Evolutionary conservation across 768 basidiomycete genomes (phyloP).

Genomic region (Coprinopsis sp.): DNA sequence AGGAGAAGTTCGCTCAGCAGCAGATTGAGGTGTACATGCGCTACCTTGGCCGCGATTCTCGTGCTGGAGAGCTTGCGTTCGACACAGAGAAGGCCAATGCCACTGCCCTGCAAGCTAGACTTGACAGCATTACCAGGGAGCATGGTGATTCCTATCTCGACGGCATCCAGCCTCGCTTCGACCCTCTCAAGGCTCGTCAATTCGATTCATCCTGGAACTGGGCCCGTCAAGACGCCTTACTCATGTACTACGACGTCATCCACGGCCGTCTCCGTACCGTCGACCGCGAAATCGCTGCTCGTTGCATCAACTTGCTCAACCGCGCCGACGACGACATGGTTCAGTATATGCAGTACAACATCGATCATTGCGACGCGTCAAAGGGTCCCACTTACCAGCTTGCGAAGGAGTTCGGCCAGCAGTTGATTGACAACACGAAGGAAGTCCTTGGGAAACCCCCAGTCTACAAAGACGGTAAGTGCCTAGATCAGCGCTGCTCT

Average conservation of each 20-base stretch:
- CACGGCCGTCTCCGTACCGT: conserved; percentile 91
- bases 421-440: conserved; percentile 89
- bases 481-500: neutral
- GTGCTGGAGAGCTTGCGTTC: conserved; percentile 85
- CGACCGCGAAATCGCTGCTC: conserved; percentile 93
- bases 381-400: conserved; percentile 90
- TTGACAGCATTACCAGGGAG: conserved; percentile 86
- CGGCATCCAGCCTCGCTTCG: conserved; percentile 93
- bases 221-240: conserved; percentile 93
- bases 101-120: conserved; percentile 68
- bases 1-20: conserved; percentile 86
- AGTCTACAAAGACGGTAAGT: conserved; percentile 90
- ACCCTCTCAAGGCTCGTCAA: conserved; percentile 92
- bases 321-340: conserved; percentile 90
- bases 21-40: conserved; percentile 97
- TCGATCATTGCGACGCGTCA: conserved; percentile 73
- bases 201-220: conserved; percentile 99
- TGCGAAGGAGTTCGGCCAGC: conserved; percentile 97
- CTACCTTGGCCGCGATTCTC: conserved; percentile 89
- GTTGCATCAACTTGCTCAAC: conserved; percentile 96
- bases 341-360: conserved; percentile 94
- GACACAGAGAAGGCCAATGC: conserved; percentile 81
- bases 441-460: conserved; percentile 83
- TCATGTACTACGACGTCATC: conserved; percentile 99
- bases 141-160: conserved; percentile 93